phyloP scores from a whole-genome alignment of 1,139 yeast species.

The Magnusiomyces ingens region DNA sequence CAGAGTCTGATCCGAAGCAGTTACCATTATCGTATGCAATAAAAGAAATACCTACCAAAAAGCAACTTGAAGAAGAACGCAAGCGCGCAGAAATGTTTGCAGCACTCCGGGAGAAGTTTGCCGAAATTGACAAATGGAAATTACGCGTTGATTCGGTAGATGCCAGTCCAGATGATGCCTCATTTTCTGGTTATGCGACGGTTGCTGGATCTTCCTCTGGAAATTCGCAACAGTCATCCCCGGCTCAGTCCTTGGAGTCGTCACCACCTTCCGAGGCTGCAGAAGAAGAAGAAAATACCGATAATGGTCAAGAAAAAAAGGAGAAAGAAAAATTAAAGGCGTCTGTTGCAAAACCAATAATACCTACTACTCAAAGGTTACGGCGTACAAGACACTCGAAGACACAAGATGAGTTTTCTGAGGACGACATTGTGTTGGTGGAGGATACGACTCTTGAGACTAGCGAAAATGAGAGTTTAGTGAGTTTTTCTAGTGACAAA shows the following conservation, averaged over 20 bases:
- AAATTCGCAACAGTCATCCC: background rate
- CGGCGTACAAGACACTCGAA: too few species aligned
- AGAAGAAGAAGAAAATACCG: too few species aligned
- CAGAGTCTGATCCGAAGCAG: background rate
- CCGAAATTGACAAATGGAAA: conserved; percentile 15
- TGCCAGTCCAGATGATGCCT: background rate
- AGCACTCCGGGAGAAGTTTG: conserved; percentile 8
- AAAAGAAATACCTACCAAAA: background rate
- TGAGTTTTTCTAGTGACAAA: too few species aligned
- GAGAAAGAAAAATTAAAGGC: too few species aligned
- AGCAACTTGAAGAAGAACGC: background rate
- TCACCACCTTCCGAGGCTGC: too few species aligned
- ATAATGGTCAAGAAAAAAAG: too few species aligned
- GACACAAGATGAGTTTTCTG: too few species aligned
- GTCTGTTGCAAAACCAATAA: too few species aligned
- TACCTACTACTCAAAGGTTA: too few species aligned
- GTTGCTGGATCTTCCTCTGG: background rate
- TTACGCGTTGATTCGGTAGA: conserved; percentile 11
- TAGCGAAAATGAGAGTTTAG: too few species aligned
- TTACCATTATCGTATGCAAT: background rate
- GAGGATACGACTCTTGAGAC: too few species aligned
- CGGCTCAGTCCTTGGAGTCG: background rate
- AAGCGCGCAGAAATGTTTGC: background rate
- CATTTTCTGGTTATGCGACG: background rate
- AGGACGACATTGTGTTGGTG: too few species aligned